Evolutionary conservation across 257 asterid species (phyloP), one percentile per base, ranked within the genome.

Genomic region (Fraxinus excelsior): DNA sequence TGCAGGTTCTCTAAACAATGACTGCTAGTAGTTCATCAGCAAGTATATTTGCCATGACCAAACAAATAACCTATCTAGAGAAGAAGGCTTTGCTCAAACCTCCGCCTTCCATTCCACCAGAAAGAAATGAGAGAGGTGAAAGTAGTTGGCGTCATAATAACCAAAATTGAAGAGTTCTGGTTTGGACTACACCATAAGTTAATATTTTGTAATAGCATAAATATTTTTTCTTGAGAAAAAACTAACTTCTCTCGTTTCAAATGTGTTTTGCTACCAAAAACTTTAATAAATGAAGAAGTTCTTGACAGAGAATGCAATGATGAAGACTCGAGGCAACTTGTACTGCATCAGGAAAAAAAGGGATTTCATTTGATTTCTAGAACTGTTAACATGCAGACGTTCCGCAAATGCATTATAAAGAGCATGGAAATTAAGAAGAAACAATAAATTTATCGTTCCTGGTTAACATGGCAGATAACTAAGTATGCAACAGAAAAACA

Each of bases 361-460:
- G 34, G 21, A 68, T 56, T 71, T 46, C 67, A 78, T 71, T 60
- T 29, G 21, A 60, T 58, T 28, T 72, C 26, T 69, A 72, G 44
- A 44, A 68, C 56, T 72, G 44, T 62, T 70, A n/a, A 44, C n/a
- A 49, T 58, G 46, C 49, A 56, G 10, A 71, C 32, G 78, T 67
- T 70, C 29, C 16, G 64, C 71, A 70, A 28, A 70, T 23, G 35
- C 74, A 69, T 19, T 10, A 66, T 37, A 14, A 60, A 34, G 37
- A 40, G 29, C 44, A 74, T 40, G 3, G 65, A 37, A 80, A 37
- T 68, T 23, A 70, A 25, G 32, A 9, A 38, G 28, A 74, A 75
- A 72, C 37, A 73, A 62, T 13, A 25, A 62, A 75, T 26, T 69
- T 58, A 60, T n/a, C 7, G 69, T 38, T 60, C 14, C 78, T 73